Evolutionary conservation across 2,329 filamentous ascomycete genomes (phyloP).

Genomic region (Xylaria sp.): DNA sequence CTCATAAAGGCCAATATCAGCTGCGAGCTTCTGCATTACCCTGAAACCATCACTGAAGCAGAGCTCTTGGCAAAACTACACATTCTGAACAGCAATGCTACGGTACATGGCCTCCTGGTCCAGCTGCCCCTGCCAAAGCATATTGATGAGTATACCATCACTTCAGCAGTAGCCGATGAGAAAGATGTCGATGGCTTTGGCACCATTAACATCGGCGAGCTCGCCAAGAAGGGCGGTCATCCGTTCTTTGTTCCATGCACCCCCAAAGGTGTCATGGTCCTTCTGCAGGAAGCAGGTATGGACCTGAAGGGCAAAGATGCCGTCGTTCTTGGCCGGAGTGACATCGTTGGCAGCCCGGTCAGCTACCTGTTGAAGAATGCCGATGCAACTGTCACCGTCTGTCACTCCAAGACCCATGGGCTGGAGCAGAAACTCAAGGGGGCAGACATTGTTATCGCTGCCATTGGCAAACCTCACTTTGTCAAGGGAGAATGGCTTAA

Average conservation of each 20-base stretch:
- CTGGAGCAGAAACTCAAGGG: constrained; percentile 74
- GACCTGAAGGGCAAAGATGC: constrained; percentile 88
- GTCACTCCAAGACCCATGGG: constrained; percentile 84
- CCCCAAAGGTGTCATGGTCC: constrained; percentile 93
- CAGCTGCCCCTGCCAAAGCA: constrained; percentile 89
- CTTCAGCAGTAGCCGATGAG: constrained; percentile 85
- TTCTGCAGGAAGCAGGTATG: constrained; percentile 82
- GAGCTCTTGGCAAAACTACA: constrained; percentile 85
- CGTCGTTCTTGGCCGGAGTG: constrained; percentile 90
- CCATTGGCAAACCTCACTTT: constrained; percentile 84
- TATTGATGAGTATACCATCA: constrained; percentile 87
- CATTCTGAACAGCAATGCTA: constrained; percentile 81
- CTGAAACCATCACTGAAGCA: constrained; percentile 77
- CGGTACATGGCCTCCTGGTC: constrained; percentile 89
- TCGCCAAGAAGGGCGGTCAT: constrained; percentile 90
- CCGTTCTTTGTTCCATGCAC: constrained; percentile 94
- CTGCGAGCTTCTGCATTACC: constrained; percentile 83
- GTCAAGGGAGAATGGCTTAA: constrained; percentile 97
- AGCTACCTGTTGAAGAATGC: constrained; percentile 95
- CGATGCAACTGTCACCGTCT: constrained; percentile 94
- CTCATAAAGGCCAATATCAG: constrained; percentile 77
- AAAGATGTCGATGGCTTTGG: constrained; percentile 99
- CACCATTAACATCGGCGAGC: constrained; percentile 89
- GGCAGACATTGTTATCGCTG: constrained; percentile 89
- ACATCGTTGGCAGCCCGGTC: constrained; percentile 96